Conservation (phyloP, 176 grass and related monocot genomes). For the Avena insularis region DNA sequence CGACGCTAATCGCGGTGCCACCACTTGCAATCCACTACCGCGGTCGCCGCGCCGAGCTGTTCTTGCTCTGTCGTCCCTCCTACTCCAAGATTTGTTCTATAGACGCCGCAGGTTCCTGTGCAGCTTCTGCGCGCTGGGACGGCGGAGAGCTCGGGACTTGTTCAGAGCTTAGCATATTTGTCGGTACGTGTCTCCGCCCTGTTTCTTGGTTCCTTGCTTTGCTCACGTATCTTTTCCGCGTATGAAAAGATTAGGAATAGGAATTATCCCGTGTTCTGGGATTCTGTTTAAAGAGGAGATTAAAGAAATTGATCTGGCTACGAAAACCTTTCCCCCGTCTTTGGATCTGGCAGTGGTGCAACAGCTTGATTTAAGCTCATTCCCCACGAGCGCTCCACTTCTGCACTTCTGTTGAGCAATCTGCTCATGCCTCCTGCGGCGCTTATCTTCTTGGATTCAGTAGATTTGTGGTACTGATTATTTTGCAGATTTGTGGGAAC, state of each 20-base stretch:
- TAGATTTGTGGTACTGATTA: not conserved
- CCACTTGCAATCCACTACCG: slow-evolving; percentile 54
- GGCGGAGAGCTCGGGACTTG: slow-evolving; percentile 11
- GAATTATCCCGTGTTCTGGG: not conserved
- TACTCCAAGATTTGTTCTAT: slow-evolving; percentile 44
- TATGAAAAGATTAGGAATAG: slow-evolving; percentile 2
- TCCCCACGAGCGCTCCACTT: not conserved
- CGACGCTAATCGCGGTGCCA: slow-evolving; percentile 38
- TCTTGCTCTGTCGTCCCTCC: slow-evolving; percentile 35
- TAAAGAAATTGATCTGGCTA: not conserved
- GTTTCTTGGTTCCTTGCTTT: slow-evolving; percentile 21
- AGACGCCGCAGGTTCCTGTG: not conserved
- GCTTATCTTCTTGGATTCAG: slow-evolving; percentile 23
- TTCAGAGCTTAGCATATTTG: slow-evolving; percentile 42
- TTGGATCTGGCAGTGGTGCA: slow-evolving; percentile 38
- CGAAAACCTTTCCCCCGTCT: not conserved
- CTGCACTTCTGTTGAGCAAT: not conserved
- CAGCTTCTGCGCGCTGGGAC: slow-evolving; percentile 28
- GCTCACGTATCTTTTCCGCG: not conserved
- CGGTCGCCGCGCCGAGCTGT: slow-evolving; percentile 40
- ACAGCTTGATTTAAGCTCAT: slow-evolving; percentile 18
- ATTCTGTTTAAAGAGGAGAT: not conserved
- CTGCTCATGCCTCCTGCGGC: not conserved
- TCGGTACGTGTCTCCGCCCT: slow-evolving; percentile 27
- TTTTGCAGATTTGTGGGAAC: slow-evolving; percentile 6